Base-by-base conservation (phyloP, 2,329 filamentous ascomycete species). In the Cryphonectria naterciae region DNA sequence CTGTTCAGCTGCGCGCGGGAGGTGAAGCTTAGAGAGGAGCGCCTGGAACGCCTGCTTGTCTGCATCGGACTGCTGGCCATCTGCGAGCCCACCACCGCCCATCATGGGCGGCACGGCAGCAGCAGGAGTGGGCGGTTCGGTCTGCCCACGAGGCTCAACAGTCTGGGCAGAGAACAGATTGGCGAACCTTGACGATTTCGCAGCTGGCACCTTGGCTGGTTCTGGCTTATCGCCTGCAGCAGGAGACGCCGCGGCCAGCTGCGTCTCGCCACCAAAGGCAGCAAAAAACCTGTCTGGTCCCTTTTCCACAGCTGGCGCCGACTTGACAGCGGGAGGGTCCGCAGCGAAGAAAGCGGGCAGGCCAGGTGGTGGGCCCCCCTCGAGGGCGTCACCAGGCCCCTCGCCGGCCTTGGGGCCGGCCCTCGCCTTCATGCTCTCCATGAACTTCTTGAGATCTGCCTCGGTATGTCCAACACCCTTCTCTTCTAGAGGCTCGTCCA, bases 401-500 rank as follows among this genome's bases (percentile, higher is more conserved):
- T 81, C 78, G 74, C 85, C 78, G 64, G 82, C 19, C 64, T 78
- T 79, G 52, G 75, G 79, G 70, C 61, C 77, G 61, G 77, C 79
- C 76, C 85, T 87, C 54, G 90, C 90, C 80, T 93, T 95, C 94
- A 97, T 97, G 74, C 87, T 88, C 76, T 97, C 93, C 86, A 97
- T 97, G 90, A 95, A 98, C 75, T 93, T 93, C 82, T 97, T 92
- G 80, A 98, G 97, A 75, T 98, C 95, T 77, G 97, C 94, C 77
- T 93, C 91, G 0, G 94, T 97, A 76, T 93, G 92, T 6, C 86
- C 88, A 76, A 92, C 89, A 49, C 87, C 83, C 76, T 91, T 89
- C 67, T 93, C 91, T 71, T 92, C 91, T 32, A 86, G 86, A 22
- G 90, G 89, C 71, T 91, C 87, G 77, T 97, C 94, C 80, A 97